Evolutionary conservation across 257 asterid genomes (phyloP).

Genomic region (Mitragyna speciosa): DNA sequence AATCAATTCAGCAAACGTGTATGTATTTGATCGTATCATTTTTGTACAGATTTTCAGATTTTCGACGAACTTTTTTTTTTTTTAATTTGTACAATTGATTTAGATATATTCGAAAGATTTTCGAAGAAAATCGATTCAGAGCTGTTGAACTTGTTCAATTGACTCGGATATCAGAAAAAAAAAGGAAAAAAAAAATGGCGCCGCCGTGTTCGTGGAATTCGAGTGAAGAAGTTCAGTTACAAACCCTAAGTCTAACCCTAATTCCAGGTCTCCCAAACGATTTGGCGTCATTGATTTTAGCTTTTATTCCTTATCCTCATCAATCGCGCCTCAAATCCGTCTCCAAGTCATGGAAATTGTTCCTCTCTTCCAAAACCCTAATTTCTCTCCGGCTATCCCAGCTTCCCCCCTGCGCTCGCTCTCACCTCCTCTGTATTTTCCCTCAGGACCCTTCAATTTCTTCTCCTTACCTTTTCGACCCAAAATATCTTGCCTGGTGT

Average conservation of each 20-base stretch:
- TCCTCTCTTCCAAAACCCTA: conserved; percentile 65
- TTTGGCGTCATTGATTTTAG: conserved; percentile 62
- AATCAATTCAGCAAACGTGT: not conserved
- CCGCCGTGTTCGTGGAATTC: conserved; percentile 39
- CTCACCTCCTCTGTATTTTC: conserved; percentile 64
- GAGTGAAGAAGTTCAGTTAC: conserved; percentile 36
- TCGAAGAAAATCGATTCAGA: not conserved
- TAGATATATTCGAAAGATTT: not conserved
- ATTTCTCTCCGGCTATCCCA: conserved; percentile 56
- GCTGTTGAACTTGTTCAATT: not conserved
- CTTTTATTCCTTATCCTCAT: conserved; percentile 69
- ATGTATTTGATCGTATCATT: not conserved
- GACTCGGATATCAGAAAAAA: not conserved
- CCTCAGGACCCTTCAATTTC: conserved; percentile 81
- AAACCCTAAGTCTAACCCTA: conserved; percentile 53
- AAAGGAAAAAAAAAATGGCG: conserved; percentile 40
- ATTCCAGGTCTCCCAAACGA: conserved; percentile 88
- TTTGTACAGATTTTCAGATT: not conserved
- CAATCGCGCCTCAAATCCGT: conserved; percentile 73
- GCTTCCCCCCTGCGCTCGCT: conserved; percentile 39
- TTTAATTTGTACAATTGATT: not conserved
- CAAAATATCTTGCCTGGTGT: conserved; percentile 62
- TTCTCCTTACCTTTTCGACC: conserved; percentile 77
- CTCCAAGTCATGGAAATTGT: conserved; percentile 70
- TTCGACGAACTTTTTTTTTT: not conserved